Evolutionary conservation across 805 yeast genomes (phyloP).

Genomic region (Pichia cephalocereana): DNA sequence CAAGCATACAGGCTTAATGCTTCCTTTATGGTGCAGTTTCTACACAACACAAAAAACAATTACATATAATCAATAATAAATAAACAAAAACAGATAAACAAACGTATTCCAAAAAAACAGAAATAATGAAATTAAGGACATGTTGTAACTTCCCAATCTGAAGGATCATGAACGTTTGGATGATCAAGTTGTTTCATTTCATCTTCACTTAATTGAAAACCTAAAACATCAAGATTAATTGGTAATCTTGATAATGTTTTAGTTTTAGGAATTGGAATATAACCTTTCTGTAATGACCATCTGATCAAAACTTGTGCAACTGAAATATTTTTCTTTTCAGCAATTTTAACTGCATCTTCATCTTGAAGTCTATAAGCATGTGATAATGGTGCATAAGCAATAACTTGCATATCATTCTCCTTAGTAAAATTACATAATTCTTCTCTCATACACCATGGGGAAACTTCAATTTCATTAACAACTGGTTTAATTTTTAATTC

Average conservation of each 20-base stretch:
- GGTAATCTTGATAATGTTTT: conserved; percentile 41
- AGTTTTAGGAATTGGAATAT: conserved; percentile 64
- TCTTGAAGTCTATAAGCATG: conserved; percentile 52
- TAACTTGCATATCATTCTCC: conserved; percentile 46
- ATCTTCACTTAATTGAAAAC: conserved; percentile 34
- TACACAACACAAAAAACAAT: too few species aligned
- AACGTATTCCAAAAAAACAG: too few species aligned
- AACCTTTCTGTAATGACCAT: conserved; percentile 69
- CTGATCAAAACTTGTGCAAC: conserved; percentile 58
- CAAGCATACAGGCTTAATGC: too few species aligned
- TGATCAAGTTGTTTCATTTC: conserved; percentile 36
- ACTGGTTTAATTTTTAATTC: conserved; percentile 51
- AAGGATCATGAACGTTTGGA: conserved; percentile 56
- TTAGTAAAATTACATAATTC: conserved; percentile 55
- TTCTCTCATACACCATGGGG: conserved; percentile 71
- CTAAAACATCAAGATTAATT: conserved; percentile 46
- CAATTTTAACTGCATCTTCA: conserved; percentile 40
- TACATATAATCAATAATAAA: too few species aligned
- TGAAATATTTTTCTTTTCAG: conserved; percentile 38
- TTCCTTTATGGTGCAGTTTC: too few species aligned
- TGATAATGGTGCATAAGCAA: conserved; percentile 72
- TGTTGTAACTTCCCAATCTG: conserved; percentile 64
- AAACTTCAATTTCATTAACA: conserved; percentile 74
- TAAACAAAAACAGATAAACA: neutral
- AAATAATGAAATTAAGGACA: neutral